Conservation (phyloP, 2,329 filamentous ascomycete genomes). For the Juglanconis oblonga region DNA sequence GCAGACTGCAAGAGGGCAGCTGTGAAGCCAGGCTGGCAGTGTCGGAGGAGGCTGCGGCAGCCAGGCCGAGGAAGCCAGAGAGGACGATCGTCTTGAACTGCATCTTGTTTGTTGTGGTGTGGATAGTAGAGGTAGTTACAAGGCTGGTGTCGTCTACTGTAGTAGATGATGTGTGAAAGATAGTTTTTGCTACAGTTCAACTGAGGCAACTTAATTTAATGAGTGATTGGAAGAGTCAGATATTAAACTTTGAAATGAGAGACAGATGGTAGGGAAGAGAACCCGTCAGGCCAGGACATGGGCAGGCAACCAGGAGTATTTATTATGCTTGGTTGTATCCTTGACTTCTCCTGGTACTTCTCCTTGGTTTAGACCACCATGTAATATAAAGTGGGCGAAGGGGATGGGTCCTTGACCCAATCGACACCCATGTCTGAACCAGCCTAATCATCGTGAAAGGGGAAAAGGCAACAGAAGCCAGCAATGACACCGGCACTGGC, state of each 20-base stretch:
- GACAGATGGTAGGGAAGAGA: background rate
- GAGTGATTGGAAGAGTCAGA: background rate
- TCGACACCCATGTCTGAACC: background rate
- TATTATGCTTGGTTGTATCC: background rate
- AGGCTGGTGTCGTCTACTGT: slow-evolving; percentile 1
- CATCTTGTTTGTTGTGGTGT: slow-evolving; percentile 8
- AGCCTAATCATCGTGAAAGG: background rate
- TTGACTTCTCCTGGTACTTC: background rate
- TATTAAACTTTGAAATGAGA: background rate
- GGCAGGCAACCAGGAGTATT: background rate
- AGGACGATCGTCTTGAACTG: slow-evolving; percentile 17
- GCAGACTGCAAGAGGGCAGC: slow-evolving; percentile 15
- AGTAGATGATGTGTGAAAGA: background rate
- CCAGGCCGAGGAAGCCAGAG: slow-evolving; percentile 13
- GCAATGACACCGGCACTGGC: background rate
- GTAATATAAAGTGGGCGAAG: slow-evolving; percentile 3
- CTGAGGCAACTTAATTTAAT: background rate
- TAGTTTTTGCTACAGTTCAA: background rate
- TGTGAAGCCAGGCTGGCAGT: slow-evolving; percentile 7
- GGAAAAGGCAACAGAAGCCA: background rate
- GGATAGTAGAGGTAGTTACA: slow-evolving; percentile 10
- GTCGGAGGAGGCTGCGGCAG: slow-evolving; percentile 6
- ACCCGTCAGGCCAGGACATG: background rate
- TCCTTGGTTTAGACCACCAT: background rate
- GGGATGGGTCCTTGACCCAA: background rate